These are phyloP conservation scores for Wallacemonas sp. DNA, from an alignment of 208 protist species.

Conservation along the genomic window DNA sequence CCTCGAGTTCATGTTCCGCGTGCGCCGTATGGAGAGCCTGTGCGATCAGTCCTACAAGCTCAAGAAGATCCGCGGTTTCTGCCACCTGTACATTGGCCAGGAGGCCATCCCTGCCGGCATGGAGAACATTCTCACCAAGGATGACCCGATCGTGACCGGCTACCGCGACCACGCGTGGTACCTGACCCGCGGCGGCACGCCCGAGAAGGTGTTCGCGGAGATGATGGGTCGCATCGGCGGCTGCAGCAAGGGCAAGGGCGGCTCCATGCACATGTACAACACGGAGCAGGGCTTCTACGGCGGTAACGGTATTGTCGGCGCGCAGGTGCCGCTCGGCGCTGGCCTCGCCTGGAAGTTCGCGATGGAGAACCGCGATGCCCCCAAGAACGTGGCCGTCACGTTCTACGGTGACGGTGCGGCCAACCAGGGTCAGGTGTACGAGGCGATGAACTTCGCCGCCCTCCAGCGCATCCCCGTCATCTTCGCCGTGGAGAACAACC, in stretches of 20 bases:
- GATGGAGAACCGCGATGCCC: conserved; percentile 80
- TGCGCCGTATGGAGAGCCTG: conserved; percentile 95
- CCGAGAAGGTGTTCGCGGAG: conserved; percentile 92
- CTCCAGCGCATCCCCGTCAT: conserved; percentile 97
- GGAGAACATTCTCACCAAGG: conserved; percentile 84
- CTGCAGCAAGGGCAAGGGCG: conserved; percentile 95
- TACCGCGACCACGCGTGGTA: conserved; percentile 97
- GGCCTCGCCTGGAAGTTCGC: conserved; percentile 94
- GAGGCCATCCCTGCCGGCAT: conserved; percentile 96
- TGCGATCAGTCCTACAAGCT: conserved; percentile 97
- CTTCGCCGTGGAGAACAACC: conserved; percentile 98
- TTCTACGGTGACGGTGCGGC: conserved; percentile 98
- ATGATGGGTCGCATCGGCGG: conserved; percentile 86
- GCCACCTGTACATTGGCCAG: conserved; percentile 98
- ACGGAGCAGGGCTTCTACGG: conserved; percentile 94
- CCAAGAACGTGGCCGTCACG: conserved; percentile 89
- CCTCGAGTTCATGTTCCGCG: conserved; percentile 91
- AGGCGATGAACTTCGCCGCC: conserved; percentile 98
- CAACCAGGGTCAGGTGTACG: conserved; percentile 98
- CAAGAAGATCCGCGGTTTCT: conserved; percentile 97
- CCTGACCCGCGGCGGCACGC: conserved; percentile 90
- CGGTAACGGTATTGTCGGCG: conserved; percentile 99
- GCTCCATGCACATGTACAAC: conserved; percentile 99
- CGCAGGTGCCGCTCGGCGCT: conserved; percentile 95
- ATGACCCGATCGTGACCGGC: conserved; percentile 96